phyloP scores from a whole-genome alignment of 352 stramenopile species.

The Globisporangium radiosum region DNA sequence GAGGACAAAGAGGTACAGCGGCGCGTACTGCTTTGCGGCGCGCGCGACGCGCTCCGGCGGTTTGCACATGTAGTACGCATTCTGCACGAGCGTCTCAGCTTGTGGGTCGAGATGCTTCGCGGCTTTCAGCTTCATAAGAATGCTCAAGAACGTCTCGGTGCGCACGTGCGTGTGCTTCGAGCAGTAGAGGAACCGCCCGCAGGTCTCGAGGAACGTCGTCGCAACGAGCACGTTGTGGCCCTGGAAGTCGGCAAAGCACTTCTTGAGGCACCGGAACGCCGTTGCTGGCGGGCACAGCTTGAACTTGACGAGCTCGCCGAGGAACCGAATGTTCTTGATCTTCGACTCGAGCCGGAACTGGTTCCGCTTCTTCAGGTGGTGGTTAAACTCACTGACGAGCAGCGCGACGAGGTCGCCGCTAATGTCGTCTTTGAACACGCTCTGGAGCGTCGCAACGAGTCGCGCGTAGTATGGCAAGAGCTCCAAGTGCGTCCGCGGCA shows the following conservation, averaged over 20 bases:
- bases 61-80: slow-evolving; percentile 92
- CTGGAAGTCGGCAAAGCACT: slow-evolving; percentile 94
- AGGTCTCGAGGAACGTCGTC: slow-evolving; percentile 95
- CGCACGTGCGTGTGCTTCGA: slow-evolving; percentile 91
- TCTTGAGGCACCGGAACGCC: slow-evolving; percentile 90
- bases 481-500: slow-evolving; percentile 91
- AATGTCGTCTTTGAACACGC: slow-evolving; percentile 90
- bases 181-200: slow-evolving; percentile 94
- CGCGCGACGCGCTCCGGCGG: slow-evolving; percentile 80
- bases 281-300: slow-evolving; percentile 92
- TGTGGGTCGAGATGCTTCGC: slow-evolving; percentile 89
- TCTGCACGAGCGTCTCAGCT: slow-evolving; percentile 86
- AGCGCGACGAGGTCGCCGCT: slow-evolving; percentile 85
- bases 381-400: slow-evolving; percentile 94
- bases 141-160: slow-evolving; percentile 87
- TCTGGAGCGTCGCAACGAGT: slow-evolving; percentile 90
- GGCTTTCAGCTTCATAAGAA: slow-evolving; percentile 95
- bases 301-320: slow-evolving; percentile 97
- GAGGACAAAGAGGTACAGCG: slow-evolving; percentile 89
- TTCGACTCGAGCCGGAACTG: slow-evolving; percentile 92
- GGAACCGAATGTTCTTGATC: slow-evolving; percentile 94
- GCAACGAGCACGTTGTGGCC: slow-evolving; percentile 94
- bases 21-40: slow-evolving; percentile 78
- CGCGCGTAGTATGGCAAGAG: slow-evolving; percentile 94
- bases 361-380: slow-evolving; percentile 91